phyloP scores from a whole-genome alignment of 2,329 filamentous ascomycete species.

The Zasmidium citrigriseum region DNA sequence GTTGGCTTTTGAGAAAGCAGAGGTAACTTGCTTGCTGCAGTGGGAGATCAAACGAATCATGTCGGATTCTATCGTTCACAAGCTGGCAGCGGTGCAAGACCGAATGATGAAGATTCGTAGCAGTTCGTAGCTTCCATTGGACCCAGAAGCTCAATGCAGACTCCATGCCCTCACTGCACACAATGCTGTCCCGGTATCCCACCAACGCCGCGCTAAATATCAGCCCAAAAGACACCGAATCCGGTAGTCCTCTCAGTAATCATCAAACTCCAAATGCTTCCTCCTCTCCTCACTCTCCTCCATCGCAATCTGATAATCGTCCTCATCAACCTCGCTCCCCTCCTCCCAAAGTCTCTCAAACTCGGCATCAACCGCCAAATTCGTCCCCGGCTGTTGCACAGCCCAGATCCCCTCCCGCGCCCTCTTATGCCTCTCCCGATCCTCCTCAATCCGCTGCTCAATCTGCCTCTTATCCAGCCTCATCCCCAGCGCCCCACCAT shows the following conservation, averaged over 20 bases:
- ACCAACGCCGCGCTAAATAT: constrained; percentile 12
- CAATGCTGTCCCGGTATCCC: too few relatives aligned
- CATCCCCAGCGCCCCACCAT: constrained; percentile 29
- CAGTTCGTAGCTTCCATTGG: neutral
- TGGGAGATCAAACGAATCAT: constrained; percentile 39
- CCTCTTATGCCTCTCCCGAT: constrained; percentile 90
- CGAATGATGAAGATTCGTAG: constrained; percentile 2
- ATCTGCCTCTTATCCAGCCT: constrained; percentile 82
- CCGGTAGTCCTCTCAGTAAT: constrained; percentile 16
- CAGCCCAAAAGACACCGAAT: neutral
- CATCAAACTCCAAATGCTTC: constrained; percentile 47
- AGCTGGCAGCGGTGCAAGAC: neutral
- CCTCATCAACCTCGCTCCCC: constrained; percentile 80
- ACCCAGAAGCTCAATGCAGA: too few relatives aligned
- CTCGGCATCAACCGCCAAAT: constrained; percentile 66
- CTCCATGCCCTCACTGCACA: too few relatives aligned
- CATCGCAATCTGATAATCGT: constrained; percentile 74
- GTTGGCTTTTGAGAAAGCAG: constrained; percentile 23
- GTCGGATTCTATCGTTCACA: constrained; percentile 19
- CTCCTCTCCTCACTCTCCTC: constrained; percentile 69
- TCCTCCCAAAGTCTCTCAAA: constrained; percentile 84
- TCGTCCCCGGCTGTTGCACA: constrained; percentile 50
- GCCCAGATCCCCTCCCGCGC: constrained; percentile 93
- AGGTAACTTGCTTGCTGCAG: constrained; percentile 40
- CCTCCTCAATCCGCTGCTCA: constrained; percentile 95